Evolutionary conservation across 2,329 filamentous ascomycete species (phyloP).

Genomic region (Verticillium nubilum): DNA sequence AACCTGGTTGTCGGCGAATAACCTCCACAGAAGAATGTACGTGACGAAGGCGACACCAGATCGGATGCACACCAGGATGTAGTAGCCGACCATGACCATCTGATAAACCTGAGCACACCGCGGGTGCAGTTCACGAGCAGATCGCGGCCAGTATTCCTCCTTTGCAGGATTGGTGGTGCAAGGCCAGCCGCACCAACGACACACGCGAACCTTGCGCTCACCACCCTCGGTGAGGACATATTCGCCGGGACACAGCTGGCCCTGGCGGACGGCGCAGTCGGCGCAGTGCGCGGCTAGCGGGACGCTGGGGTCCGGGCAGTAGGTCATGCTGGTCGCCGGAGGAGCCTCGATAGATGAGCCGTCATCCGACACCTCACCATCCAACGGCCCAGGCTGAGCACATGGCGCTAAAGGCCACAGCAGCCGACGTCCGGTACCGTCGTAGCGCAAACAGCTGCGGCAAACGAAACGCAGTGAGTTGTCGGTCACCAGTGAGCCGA

Average conservation of each 20-base stretch:
- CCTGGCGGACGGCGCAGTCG: conserved; percentile 26
- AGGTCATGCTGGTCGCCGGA: conserved; percentile 10
- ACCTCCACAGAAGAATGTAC: conserved; percentile 30
- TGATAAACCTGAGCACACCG: conserved; percentile 1
- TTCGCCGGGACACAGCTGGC: conserved; percentile 20
- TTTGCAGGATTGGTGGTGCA: neutral
- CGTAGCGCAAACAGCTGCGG: conserved; percentile 12
- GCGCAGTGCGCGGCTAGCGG: conserved; percentile 35
- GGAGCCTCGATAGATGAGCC: neutral
- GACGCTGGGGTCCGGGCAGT: conserved; percentile 21
- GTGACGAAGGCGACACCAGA: conserved; percentile 27
- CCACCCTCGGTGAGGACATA: conserved; percentile 3
- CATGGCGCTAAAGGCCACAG: conserved; percentile 15
- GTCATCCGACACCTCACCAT: conserved; percentile 2
- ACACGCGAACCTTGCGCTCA: conserved; percentile 25
- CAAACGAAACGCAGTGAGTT: conserved; percentile 1
- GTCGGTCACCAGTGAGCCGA: conserved; percentile 1
- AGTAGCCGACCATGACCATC: conserved; percentile 27
- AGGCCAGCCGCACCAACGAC: conserved; percentile 39
- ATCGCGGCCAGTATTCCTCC: neutral
- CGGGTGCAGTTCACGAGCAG: neutral
- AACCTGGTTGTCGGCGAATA: conserved; percentile 22
- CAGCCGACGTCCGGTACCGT: conserved; percentile 19
- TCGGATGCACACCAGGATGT: conserved; percentile 32
- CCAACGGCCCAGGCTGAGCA: neutral